Percentiles rank a stretch among this genome's conserved stretches.
Evolutionary conservation across 2,329 filamentous ascomycete species (phyloP).

Genomic region (Sclerotinia minor): DNA sequence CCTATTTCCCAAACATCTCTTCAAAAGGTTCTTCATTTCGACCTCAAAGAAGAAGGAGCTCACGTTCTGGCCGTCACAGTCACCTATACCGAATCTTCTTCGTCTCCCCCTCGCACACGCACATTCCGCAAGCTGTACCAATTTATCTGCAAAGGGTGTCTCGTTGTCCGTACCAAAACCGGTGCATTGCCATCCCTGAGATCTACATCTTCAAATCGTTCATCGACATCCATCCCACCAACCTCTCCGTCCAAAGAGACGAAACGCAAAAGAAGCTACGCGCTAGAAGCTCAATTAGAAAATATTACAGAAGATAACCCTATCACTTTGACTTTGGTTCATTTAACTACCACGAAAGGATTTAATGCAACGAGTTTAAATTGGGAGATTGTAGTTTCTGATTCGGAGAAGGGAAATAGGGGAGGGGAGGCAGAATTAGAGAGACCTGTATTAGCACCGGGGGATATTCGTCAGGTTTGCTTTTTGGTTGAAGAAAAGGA

Average conservation of each 20-base stretch:
- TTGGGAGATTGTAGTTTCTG: conserved; percentile 47
- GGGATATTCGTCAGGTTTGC: conserved; percentile 66
- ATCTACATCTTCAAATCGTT: conserved; percentile 1
- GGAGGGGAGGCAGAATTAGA: conserved; percentile 45
- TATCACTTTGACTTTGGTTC: conserved; percentile 72
- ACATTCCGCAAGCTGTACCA: conserved; percentile 96
- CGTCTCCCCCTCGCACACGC: conserved; percentile 50
- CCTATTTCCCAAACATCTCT: conserved; percentile 43
- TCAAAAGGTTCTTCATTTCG: conserved; percentile 80
- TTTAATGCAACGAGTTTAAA: conserved; percentile 57
- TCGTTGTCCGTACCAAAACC: conserved; percentile 89
- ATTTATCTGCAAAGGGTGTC: conserved; percentile 85
- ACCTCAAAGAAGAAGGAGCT: conserved; percentile 90
- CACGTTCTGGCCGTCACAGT: conserved; percentile 93
- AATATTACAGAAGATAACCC: conserved; percentile 79
- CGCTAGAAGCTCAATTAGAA: conserved; percentile 91
- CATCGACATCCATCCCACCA: conserved; percentile 32
- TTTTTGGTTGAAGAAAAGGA: conserved; percentile 53
- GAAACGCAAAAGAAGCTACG: conserved; percentile 53
- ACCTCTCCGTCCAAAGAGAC: neutral
- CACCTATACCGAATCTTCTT: conserved; percentile 83
- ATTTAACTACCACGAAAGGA: conserved; percentile 54
- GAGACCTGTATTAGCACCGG: conserved; percentile 61
- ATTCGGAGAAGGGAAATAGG: conserved; percentile 27
- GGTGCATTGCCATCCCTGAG: conserved; percentile 49